Evolutionary conservation across 192 early-diverging fungal species (phyloP), one percentile per base, ranked within the genome.

Genomic region (Podochytrium sp.): DNA sequence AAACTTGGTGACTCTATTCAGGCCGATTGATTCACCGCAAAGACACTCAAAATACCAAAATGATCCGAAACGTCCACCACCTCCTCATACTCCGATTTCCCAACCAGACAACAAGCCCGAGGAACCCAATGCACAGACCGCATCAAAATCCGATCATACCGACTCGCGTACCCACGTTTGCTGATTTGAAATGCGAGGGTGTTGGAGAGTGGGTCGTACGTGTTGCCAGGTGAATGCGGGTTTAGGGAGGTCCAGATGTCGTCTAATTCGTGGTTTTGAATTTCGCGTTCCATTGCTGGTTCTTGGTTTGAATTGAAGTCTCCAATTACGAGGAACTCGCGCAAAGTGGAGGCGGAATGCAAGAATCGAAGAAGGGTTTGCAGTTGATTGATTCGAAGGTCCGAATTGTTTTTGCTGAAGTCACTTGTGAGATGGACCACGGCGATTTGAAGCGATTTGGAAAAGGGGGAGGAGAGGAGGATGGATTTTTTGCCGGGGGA

Each of bases 361-460:
- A 70, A n/a, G 27, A 16, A 18, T 32, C n/a, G 20, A 20, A 55
- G 5, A 5, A 70, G 33, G 6, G 49, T 33, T 18, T 38, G 6
- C 70, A 30, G 61, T 47, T 72, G 70, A 7, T 20, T 12, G 5
- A 10, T 16, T 29, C 70, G 30, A 14, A 72, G 59, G 10, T 6
- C 18, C 20, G 56, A 59, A 25, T 61, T 59, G 33, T 72, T 39
- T 10, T n/a, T 5, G n/a, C 27, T 61, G 53, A 61, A 72, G 38
- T 72, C 70, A 33, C 34, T 40, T n/a, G 56, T 72, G 0, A 72
- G 49, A 39, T 72, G 70, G 49, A 72, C 59, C 32, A 61, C 59
- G 25, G 56, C 70, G 42, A 72, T 10, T 2, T 27, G 18, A 37
- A 72, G 2, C 6, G 20, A 7, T 4, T 42, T 29, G 10, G 6